Base-by-base conservation (phyloP, 441 rosid genomes). In the Gossypium trilobum region DNA sequence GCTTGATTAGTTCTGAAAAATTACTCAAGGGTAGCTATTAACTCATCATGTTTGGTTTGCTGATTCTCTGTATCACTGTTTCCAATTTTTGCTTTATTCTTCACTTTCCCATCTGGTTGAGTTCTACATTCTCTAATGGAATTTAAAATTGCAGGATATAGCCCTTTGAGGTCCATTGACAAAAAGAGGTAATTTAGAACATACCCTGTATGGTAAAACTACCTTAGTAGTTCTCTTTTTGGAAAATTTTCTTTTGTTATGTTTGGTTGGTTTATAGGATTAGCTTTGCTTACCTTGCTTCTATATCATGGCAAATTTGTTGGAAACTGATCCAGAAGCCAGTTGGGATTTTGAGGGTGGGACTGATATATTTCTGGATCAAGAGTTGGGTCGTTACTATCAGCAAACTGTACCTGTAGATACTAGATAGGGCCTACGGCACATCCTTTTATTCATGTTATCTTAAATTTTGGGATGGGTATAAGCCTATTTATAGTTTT, bases 71-170 rank as follows among this genome's bases (percentile, higher is more conserved):
- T 39, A 19, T 11, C 17, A 10, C 5, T 63, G 1, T 17, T 50
- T 78, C 66, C 23, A 50, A 13, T 9, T 25, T 3, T 27, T 67
- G 23, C 63, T 57, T 66, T 7, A 4, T 50, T 73, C 58, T 2
- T 5, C 16, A 22, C 22, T 73, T 70, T 48, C 44, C 60, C 13
- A 31, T 63, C 60, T 73, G 59, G 46, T 78, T 65, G 68, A 67
- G 65, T 73, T 65, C 39, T 36, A 33, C 63, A 42, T 66, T 27
- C 52, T 23, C 62, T 74, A 31, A 19, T 71, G 50, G 65, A 63
- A 58, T 59, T 74, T 54, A 33, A 66, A 73, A 74, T 69, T 85
- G 83, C 89, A 95, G 99, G 93, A 77, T 82, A 81, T 67, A 89
- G 91, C 80, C 83, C 83, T 72, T 77, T 84, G 60, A 86, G 84